Percentiles rank a stretch among this genome's conserved stretches.
Evolutionary conservation across 305 asterid species (phyloP).

Genomic region (Fraxinus baroniana): DNA sequence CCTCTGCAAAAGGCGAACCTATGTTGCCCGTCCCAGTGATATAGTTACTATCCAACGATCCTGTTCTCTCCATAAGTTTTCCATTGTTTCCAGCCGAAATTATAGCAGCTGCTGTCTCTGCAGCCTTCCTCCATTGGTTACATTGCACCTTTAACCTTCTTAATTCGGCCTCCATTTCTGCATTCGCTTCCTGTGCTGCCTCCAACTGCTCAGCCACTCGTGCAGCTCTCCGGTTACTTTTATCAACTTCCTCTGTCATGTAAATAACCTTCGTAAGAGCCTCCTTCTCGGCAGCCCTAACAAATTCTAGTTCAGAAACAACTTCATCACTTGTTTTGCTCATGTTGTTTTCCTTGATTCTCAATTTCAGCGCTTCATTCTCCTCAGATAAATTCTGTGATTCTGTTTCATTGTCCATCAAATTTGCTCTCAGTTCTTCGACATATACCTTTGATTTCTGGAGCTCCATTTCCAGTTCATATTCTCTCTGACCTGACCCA

Average conservation of each 20-base stretch:
- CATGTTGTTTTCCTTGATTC: conserved; percentile 24
- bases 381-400: conserved; percentile 31
- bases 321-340: conserved; percentile 23
- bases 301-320: conserved; percentile 30
- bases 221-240: conserved; percentile 38
- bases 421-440: conserved; percentile 31
- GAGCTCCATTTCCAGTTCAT: conserved; percentile 47
- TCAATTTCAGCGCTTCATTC: conserved; percentile 35
- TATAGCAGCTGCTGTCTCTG: conserved; percentile 70
- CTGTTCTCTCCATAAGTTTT: conserved; percentile 45
- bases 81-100: conserved; percentile 50
- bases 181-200: conserved; percentile 46
- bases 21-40: conserved; percentile 37
- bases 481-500: conserved; percentile 34
- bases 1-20: conserved; percentile 39
- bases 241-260: conserved; percentile 51
- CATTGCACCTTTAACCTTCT: conserved; percentile 66
- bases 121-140: conserved; percentile 79
- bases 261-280: conserved; percentile 36
- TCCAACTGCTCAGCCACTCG: conserved; percentile 53
- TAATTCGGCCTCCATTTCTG: conserved; percentile 64
- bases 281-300: conserved; percentile 50
- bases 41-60: conserved; percentile 53
- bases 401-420: conserved; percentile 48
- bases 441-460: conserved; percentile 28